phyloP scores from a whole-genome alignment of 208 protist species.

The Leishmania lainsoni region DNA sequence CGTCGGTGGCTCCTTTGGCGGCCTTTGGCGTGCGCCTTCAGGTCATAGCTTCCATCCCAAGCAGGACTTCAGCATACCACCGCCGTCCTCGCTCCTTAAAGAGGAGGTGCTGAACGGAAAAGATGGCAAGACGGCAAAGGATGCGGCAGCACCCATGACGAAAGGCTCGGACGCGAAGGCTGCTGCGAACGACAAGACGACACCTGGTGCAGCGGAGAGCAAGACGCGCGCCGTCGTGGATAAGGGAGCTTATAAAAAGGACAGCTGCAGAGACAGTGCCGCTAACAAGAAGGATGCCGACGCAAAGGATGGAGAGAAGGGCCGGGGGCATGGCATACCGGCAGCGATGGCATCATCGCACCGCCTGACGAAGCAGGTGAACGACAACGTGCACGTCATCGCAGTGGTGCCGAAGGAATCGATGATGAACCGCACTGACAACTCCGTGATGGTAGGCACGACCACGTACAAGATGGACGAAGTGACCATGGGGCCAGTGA shows the following conservation, averaged over 20 bases:
- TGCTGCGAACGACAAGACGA: background rate
- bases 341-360: conserved; percentile 28
- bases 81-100: conserved; percentile 25
- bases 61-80: conserved; percentile 36
- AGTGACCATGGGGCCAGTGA: conserved; percentile 24
- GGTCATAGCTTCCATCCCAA: conserved; percentile 19
- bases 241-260: conserved; percentile 5
- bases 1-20: conserved; percentile 38
- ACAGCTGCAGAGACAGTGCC: conserved; percentile 8
- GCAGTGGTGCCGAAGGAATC: conserved; percentile 31
- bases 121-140: conserved; percentile 17
- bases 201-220: background rate
- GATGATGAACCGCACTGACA: conserved; percentile 28
- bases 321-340: conserved; percentile 1
- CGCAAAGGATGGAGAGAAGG: conserved; percentile 5
- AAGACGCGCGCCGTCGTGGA: conserved; percentile 11
- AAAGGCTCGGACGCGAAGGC: conserved; percentile 1
- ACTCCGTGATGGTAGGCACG: conserved; percentile 26
- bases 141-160: background rate
- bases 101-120: conserved; percentile 12
- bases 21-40: conserved; percentile 39
- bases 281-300: conserved; percentile 2
- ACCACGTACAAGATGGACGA: conserved; percentile 44
- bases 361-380: conserved; percentile 44
- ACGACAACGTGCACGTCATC: conserved; percentile 43